Evolutionary conservation across 2,329 filamentous ascomycete genomes (phyloP), one percentile per base, ranked within the genome.

Genomic region (Aspergillus niger): DNA sequence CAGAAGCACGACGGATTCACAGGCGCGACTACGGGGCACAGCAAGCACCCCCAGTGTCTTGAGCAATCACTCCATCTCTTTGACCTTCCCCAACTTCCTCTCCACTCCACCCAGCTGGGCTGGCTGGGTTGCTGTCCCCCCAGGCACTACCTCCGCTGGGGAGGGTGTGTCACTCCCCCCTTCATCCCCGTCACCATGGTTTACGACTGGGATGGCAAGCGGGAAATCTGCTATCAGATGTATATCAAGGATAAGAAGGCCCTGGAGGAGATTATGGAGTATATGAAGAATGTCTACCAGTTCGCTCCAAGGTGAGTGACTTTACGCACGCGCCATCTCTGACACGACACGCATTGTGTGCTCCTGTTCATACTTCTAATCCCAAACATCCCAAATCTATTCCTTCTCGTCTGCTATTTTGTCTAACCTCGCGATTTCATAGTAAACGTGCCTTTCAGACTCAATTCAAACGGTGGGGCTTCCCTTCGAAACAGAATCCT

Each of bases 401-500:
- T 11, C 32, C 32, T 36, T 36, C 4, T 10, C 32, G 11, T 36
- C 11, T 36, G 10, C 0, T 13, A 36, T 11, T 13, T 2, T 36
- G 11, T 36, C 73, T 57, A 17, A 50, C 15, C 8, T 38, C 3
- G 30, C 13, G 1, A 2, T 50, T 22, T 63, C 2, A 47, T 57
- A 75, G 90, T 74, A 91, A 91, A 79, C 87, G 90, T 62, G 88
- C 89, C 47, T 91, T 89, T 63, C 90, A 92, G 74, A 86, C 83
- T 3, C 89, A 92, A 67, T 91, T 92, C 76, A 89, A 87, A 70
- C 82, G 86, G 72, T 95, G 91, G 91, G 84, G 86, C 7, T 94
- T 95, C 67, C 90, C 91, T 13, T 85, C 83, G 60, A 91, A 91
- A 73, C 87, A 90, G 67, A 87, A 88, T 61, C 87, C 87, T 0